Evolutionary conservation across 139 green algal species (phyloP).

Genomic region (Chloropicon primus): DNA sequence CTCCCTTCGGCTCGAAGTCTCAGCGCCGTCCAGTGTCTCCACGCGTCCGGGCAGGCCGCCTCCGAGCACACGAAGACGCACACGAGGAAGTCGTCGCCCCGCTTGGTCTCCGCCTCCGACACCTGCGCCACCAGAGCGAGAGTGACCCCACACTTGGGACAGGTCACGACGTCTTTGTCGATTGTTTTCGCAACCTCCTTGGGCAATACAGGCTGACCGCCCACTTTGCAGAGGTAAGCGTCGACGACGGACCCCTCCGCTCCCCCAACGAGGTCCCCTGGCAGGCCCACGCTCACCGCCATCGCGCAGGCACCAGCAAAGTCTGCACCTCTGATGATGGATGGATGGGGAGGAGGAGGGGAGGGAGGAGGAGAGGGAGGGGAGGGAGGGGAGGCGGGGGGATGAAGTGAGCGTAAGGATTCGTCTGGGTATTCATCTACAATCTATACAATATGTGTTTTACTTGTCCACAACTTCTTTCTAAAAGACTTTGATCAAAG

Average conservation of each 20-base stretch:
- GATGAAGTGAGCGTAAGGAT: no score
- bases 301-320: not conserved
- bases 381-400: no score
- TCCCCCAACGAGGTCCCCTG: not conserved
- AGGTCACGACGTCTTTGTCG: not conserved
- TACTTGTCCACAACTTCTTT: no score
- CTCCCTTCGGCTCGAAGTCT: not conserved
- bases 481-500: no score
- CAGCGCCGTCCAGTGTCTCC: not conserved
- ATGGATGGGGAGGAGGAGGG: no score
- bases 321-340: no score
- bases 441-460: no score
- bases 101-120: not conserved
- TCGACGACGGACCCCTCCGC: not conserved
- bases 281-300: not conserved
- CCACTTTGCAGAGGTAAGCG: not conserved
- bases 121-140: not conserved
- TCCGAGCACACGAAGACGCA: not conserved
- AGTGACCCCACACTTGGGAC: not conserved
- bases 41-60: not conserved
- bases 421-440: no score
- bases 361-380: no score
- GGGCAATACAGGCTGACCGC: not conserved
- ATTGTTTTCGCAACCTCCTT: not conserved
- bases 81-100: no score